Evolutionary conservation across 2,329 filamentous ascomycete genomes (phyloP).

Genomic region (Pseudocercospora musae): DNA sequence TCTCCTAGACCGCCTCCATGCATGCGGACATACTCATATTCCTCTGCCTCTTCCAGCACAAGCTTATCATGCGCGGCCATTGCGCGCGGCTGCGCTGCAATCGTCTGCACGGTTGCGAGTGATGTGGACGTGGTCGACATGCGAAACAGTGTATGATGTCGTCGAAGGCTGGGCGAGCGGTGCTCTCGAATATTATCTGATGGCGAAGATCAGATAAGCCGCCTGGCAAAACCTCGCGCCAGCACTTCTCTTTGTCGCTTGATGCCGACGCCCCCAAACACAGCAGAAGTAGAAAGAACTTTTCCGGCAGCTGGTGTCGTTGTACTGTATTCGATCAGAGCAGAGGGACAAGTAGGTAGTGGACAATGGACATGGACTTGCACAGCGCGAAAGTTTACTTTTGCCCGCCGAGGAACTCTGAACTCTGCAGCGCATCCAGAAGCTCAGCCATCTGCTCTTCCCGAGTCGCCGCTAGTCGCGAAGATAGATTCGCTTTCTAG

Average conservation of each 20-base stretch:
- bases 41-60: conserved; percentile 33
- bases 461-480: too few species aligned
- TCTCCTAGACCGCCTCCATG: conserved; percentile 1
- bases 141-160: conserved; percentile 1
- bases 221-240: background rate
- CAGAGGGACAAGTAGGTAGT: background rate
- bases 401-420: background rate
- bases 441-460: too few species aligned
- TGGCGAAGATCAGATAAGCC: background rate
- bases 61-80: conserved; percentile 35
- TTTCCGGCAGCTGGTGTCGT: background rate
- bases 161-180: background rate
- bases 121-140: conserved; percentile 21
- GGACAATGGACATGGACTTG: background rate
- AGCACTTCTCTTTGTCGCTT: background rate
- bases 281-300: background rate
- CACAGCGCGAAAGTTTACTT: background rate
- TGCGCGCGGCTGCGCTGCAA: conserved; percentile 15
- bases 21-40: conserved; percentile 36
- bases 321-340: background rate
- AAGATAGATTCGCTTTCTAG: too few species aligned
- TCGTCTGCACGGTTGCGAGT: conserved; percentile 17
- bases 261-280: background rate
- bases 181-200: background rate
- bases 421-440: background rate